phyloP scores from a whole-genome alignment of 2,329 filamentous ascomycete species.

The Ceratocystis alfenasii region DNA sequence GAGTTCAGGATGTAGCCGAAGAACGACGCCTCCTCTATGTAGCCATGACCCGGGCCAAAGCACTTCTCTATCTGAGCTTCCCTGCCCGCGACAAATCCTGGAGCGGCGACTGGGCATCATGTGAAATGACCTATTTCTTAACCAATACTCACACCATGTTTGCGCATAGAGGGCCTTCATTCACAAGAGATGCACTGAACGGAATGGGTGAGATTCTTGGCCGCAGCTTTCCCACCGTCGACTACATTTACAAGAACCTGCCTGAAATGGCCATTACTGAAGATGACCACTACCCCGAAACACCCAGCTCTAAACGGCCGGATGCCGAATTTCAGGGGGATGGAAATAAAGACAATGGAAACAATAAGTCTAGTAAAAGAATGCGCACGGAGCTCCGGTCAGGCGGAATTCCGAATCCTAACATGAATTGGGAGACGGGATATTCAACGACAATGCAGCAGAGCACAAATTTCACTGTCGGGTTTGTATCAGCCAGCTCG shows the following conservation, averaged over 20 bases:
- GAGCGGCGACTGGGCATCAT: neutral
- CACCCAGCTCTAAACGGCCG: conserved; percentile 38
- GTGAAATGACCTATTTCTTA: conserved; percentile 27
- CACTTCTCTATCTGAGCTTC: conserved; percentile 72
- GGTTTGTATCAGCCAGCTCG: conserved; percentile 50
- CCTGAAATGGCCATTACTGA: conserved; percentile 45
- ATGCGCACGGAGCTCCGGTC: conserved; percentile 21
- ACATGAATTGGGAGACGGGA: conserved; percentile 33
- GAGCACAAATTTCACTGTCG: conserved; percentile 47
- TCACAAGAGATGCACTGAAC: conserved; percentile 50
- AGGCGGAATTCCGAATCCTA: conserved; percentile 28
- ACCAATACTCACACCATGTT: conserved; percentile 28
- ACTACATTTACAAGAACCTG: conserved; percentile 42
- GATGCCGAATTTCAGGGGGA: conserved; percentile 12
- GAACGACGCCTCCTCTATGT: conserved; percentile 85
- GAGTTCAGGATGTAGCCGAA: conserved; percentile 75
- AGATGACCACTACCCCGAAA: conserved; percentile 56
- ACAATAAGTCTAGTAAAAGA: conserved; percentile 26
- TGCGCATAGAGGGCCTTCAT: conserved; percentile 55
- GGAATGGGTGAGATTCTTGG: conserved; percentile 61
- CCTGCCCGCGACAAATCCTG: conserved; percentile 33
- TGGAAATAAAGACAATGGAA: neutral
- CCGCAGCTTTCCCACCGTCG: conserved; percentile 46
- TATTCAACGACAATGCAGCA: conserved; percentile 53
- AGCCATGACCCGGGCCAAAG: conserved; percentile 88